Conservation (phyloP, 257 asterid species). For the Nicotiana benthamiana region DNA sequence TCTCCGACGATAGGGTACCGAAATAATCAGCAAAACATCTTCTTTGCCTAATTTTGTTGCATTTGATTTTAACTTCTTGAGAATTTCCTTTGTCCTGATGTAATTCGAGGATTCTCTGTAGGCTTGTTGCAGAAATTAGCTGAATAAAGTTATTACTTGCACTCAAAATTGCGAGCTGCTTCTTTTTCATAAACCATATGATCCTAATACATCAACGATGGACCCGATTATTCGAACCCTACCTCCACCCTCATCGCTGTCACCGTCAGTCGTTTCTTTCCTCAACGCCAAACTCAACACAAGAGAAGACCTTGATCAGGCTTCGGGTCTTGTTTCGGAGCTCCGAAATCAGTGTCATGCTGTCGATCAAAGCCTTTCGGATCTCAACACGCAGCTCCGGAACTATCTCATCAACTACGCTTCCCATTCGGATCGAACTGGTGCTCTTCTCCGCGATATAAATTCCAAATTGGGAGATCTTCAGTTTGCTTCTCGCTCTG, state of each 20-base stretch:
- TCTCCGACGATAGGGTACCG: neutral
- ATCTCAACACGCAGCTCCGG: constrained; percentile 45
- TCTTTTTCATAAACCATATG: neutral
- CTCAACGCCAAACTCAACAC: constrained; percentile 61
- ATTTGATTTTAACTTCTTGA: neutral
- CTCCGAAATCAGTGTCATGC: constrained; percentile 52
- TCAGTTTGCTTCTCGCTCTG: constrained; percentile 31
- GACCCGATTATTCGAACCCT: constrained; percentile 28
- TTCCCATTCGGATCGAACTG: constrained; percentile 47
- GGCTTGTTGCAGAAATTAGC: neutral
- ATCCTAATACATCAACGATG: constrained; percentile 23
- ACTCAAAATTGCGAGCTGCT: neutral
- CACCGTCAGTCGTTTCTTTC: constrained; percentile 46
- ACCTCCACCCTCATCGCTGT: constrained; percentile 58
- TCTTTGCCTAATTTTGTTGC: neutral
- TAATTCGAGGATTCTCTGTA: neutral
- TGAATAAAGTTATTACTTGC: neutral
- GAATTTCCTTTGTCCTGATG: neutral
- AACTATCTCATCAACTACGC: constrained; percentile 41
- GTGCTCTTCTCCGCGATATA: constrained; percentile 32
- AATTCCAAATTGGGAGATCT: constrained; percentile 48
- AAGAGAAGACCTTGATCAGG: constrained; percentile 44
- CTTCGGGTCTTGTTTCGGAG: constrained; percentile 55
- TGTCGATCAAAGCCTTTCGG: constrained; percentile 48
- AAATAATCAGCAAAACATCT: neutral